Evolutionary conservation across 2,329 filamentous ascomycete species (phyloP).

Genomic region (Epichloe glyceriae): DNA sequence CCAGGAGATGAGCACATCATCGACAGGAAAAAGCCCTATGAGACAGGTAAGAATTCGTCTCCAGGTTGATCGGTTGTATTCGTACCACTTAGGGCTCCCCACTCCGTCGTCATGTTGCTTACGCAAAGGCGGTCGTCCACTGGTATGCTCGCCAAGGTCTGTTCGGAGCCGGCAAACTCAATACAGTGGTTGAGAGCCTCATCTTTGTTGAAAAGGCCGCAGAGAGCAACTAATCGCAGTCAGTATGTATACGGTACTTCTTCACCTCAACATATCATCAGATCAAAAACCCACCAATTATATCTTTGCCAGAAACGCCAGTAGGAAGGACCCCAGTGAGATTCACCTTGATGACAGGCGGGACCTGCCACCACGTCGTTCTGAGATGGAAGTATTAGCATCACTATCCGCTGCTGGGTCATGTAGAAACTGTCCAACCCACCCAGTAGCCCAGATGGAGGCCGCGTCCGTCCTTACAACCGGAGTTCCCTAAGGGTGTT

Average conservation of each 20-base stretch:
- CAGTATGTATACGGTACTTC: slow-evolving; percentile 26
- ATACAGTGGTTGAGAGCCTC: slow-evolving; percentile 87
- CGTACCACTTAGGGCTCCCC: slow-evolving; percentile 45
- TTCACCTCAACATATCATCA: no score
- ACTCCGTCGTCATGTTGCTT: slow-evolving; percentile 70
- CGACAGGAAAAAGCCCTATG: slow-evolving; percentile 55
- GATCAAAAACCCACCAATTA: no score
- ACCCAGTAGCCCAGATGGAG: slow-evolving; percentile 62
- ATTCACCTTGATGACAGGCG: slow-evolving; percentile 68
- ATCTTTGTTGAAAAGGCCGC: slow-evolving; percentile 73
- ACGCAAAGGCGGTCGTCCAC: slow-evolving; percentile 59
- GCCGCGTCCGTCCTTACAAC: slow-evolving; percentile 83
- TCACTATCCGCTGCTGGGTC: background rate
- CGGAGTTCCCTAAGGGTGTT: slow-evolving; percentile 36
- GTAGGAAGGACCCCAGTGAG: slow-evolving; percentile 61
- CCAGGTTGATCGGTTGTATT: no score
- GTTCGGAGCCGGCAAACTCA: slow-evolving; percentile 70
- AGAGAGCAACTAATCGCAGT: slow-evolving; percentile 64
- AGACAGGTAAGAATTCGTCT: background rate
- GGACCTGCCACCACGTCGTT: slow-evolving; percentile 79
- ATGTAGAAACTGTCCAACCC: background rate
- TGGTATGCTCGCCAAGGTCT: slow-evolving; percentile 60
- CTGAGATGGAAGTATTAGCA: slow-evolving; percentile 20
- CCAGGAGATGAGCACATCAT: slow-evolving; percentile 59
- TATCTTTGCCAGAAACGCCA: slow-evolving; percentile 39